phyloP scores from a whole-genome alignment of 306 rosid genomes.

The Castanospermum australe region DNA sequence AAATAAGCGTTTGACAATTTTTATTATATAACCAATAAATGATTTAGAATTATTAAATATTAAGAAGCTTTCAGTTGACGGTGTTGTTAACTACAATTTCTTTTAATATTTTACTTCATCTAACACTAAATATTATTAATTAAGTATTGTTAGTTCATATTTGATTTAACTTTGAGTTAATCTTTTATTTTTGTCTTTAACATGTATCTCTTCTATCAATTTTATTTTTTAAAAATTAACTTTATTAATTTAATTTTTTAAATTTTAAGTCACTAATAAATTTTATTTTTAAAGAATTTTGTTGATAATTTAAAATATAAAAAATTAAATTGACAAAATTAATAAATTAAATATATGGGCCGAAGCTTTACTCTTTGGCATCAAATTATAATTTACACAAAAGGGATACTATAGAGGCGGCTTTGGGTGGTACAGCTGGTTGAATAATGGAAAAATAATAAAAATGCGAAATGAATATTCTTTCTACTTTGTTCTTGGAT shows the following conservation, averaged over 20 bases:
- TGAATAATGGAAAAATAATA: slow-evolving; percentile 23
- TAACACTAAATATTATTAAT: not conserved
- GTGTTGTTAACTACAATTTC: not conserved
- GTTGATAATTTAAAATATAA: no score
- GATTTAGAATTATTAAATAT: not conserved
- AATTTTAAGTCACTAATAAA: no score
- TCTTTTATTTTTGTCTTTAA: no score
- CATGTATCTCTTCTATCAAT: no score
- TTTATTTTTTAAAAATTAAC: no score
- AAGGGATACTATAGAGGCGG: slow-evolving; percentile 19
- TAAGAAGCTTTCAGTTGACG: not conserved
- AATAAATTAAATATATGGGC: not conserved
- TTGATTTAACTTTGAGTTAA: no score
- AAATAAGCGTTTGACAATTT: slow-evolving; percentile 3
- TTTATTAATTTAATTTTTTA: no score
- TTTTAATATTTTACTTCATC: not conserved
- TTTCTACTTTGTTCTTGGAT: slow-evolving; percentile 7
- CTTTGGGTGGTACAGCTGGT: slow-evolving; percentile 17
- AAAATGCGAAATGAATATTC: slow-evolving; percentile 36
- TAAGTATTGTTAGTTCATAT: not conserved
- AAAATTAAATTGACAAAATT: no score
- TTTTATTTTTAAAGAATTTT: no score
- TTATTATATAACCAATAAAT: not conserved
- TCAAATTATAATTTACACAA: no score
- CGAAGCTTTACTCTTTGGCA: no score